Evolutionary conservation across 768 basidiomycete genomes (phyloP).

Genomic region (Amanita thiersii): DNA sequence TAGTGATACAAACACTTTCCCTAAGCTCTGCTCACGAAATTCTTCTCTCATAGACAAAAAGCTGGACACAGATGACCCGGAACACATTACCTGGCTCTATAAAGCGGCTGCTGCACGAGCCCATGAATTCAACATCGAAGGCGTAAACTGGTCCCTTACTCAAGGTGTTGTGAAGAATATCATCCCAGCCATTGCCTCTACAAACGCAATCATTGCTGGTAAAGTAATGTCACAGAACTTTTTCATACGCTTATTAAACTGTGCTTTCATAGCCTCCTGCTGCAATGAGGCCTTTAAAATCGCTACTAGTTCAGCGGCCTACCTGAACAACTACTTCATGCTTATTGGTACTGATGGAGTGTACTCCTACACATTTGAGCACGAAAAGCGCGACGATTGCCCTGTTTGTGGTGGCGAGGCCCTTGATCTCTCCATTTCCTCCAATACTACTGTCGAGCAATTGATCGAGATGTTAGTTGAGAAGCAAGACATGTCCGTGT

Average conservation of each 20-base stretch:
- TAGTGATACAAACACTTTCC: constrained; percentile 10
- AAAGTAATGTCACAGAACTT: too few species aligned
- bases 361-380: constrained; percentile 96
- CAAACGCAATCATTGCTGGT: constrained; percentile 98
- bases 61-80: constrained; percentile 94
- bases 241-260: too few species aligned
- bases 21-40: neutral
- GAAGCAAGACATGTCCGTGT: constrained; percentile 80
- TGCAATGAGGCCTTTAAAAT: constrained; percentile 99
- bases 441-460: constrained; percentile 73
- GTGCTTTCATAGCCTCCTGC: constrained; percentile 62
- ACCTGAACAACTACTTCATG: constrained; percentile 97
- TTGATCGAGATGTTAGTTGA: constrained; percentile 85
- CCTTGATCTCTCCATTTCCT: constrained; percentile 61
- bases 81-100: constrained; percentile 93
- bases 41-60: constrained; percentile 64
- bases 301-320: constrained; percentile 90
- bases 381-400: constrained; percentile 87
- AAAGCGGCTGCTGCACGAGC: constrained; percentile 75
- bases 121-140: constrained; percentile 93
- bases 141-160: constrained; percentile 95
- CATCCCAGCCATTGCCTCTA: constrained; percentile 97
- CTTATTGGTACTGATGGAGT: constrained; percentile 94
- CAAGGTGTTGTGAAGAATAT: constrained; percentile 99
- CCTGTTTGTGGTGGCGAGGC: constrained; percentile 96